Conservation (phyloP, 192 early-diverging fungal genomes). For the Physocladia obscura region DNA sequence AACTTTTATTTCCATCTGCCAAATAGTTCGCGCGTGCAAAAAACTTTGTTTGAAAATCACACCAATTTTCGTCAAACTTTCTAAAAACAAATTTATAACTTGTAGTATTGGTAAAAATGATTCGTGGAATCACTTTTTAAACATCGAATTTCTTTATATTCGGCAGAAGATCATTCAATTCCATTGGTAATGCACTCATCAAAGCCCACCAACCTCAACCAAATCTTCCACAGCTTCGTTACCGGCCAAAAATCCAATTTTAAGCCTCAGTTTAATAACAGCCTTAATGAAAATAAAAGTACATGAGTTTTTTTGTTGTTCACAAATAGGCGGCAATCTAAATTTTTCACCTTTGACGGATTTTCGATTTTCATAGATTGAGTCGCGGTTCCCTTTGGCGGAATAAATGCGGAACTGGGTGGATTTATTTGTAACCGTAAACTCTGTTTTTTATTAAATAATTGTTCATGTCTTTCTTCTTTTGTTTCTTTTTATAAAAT, state of each 20-base stretch:
- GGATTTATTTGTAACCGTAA: constrained; percentile 83
- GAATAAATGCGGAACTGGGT: constrained; percentile 66
- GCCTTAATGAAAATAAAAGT: constrained; percentile 26
- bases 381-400: constrained; percentile 59
- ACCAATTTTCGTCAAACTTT: no score
- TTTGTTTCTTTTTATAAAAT: background rate
- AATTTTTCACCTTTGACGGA: constrained; percentile 54
- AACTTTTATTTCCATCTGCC: no score
- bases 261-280: constrained; percentile 42
- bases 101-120: no score
- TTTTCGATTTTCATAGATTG: constrained; percentile 86
- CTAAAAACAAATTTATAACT: no score
- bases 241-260: constrained; percentile 36
- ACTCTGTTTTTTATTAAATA: constrained; percentile 38
- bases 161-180: no score
- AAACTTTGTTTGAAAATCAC: no score
- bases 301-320: no score
- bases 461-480: background rate
- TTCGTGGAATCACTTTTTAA: no score
- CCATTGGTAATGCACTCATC: no score
- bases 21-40: no score
- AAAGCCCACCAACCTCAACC: constrained; percentile 45
- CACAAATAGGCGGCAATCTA: background rate
- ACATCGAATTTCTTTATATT: no score
- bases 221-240: constrained; percentile 40